Evolutionary conservation across 192 early-diverging fungal genomes (phyloP).

Genomic region (Funneliformis geosporum): DNA sequence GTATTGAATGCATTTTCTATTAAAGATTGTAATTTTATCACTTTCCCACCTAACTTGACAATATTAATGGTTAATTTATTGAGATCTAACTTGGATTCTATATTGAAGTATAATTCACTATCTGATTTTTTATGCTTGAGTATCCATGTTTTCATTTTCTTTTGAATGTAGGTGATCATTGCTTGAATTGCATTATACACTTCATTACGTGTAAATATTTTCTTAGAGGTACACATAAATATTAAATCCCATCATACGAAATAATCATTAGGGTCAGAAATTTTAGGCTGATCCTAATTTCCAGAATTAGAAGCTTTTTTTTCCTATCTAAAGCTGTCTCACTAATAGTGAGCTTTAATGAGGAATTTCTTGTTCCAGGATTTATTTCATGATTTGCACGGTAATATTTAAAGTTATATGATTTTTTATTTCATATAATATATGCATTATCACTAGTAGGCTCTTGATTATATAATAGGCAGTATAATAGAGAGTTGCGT

Average conservation of each 20-base stretch:
- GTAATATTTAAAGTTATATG: too few relatives aligned
- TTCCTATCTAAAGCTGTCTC: neutral
- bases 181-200: neutral
- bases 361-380: too few relatives aligned
- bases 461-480: too few relatives aligned
- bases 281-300: neutral
- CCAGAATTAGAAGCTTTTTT: neutral
- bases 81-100: constrained; percentile 1
- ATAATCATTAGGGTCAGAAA: constrained; percentile 5
- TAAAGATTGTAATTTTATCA: too few relatives aligned
- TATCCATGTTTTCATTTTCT: neutral
- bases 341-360: too few relatives aligned
- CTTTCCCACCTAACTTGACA: too few relatives aligned
- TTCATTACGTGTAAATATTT: too few relatives aligned
- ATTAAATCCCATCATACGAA: neutral
- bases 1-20: neutral
- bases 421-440: too few relatives aligned
- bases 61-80: neutral
- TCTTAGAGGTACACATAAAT: neutral
- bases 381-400: too few relatives aligned
- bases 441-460: too few relatives aligned
- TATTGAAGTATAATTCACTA: constrained; percentile 1
- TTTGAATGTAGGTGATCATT: neutral
- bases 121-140: neutral
- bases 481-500: too few relatives aligned